Evolutionary conservation across 2,329 filamentous ascomycete genomes (phyloP).

Genomic region (Neonectria sp.): DNA sequence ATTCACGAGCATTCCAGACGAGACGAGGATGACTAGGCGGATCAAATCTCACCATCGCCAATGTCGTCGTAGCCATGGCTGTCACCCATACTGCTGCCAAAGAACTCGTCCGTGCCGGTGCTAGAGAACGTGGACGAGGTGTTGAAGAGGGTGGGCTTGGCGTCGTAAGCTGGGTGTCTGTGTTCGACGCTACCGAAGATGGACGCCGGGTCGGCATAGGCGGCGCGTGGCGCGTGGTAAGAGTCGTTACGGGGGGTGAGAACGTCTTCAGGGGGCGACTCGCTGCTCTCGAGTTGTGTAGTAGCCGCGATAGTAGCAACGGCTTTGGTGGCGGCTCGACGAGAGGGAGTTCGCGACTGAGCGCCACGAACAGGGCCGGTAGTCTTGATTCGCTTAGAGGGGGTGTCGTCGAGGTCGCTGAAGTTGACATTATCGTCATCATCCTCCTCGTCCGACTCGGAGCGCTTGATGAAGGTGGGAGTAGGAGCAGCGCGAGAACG

Average conservation of each 20-base stretch:
- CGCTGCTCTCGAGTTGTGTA: slow-evolving; percentile 48
- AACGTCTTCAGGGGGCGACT: slow-evolving; percentile 45
- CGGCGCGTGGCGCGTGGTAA: neutral
- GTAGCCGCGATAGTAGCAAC: slow-evolving; percentile 53
- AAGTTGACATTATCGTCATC: slow-evolving; percentile 50
- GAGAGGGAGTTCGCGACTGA: slow-evolving; percentile 48
- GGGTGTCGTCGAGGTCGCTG: slow-evolving; percentile 54
- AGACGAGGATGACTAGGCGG: neutral
- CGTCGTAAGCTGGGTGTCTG: slow-evolving; percentile 22
- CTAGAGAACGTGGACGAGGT: slow-evolving; percentile 20
- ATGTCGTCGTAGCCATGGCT: slow-evolving; percentile 36
- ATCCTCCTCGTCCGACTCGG: slow-evolving; percentile 46
- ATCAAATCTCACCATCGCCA: slow-evolving; percentile 57
- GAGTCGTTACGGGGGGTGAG: slow-evolving; percentile 19
- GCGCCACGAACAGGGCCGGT: slow-evolving; percentile 41
- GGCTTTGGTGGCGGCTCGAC: slow-evolving; percentile 52
- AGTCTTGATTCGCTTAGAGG: slow-evolving; percentile 54
- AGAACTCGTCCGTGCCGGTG: slow-evolving; percentile 31
- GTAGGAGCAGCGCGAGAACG: slow-evolving; percentile 32
- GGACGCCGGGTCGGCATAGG: slow-evolving; percentile 8
- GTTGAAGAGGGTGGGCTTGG: slow-evolving; percentile 7
- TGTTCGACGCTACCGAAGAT: slow-evolving; percentile 45
- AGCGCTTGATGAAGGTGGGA: slow-evolving; percentile 47
- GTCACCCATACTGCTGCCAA: slow-evolving; percentile 30
- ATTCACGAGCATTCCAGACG: neutral